Evolutionary conservation across 2,329 filamentous ascomycete species (phyloP), one percentile per base, ranked within the genome.

Genomic region (Bipolaris zeicola): DNA sequence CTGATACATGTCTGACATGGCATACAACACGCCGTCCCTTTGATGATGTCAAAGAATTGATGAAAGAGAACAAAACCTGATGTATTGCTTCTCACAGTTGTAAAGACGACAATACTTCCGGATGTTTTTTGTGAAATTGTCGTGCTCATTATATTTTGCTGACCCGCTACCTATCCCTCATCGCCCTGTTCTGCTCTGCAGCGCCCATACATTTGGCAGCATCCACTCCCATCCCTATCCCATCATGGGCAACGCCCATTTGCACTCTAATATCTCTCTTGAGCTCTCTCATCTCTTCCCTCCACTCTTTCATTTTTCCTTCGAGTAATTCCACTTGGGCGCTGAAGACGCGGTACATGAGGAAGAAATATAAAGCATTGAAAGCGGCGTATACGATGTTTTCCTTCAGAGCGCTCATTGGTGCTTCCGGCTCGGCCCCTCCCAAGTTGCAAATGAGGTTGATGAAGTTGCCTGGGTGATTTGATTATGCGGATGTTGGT

Each of bases 341-440:
- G 37, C 36, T 50, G 24, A 50, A 50, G 6, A 50, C n/a, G 18
- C 47, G 47, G 10, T 50, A 50, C 24, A 50, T 16, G 18, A 50
- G n/a, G 16, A 50, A 33, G 18, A 50, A 50, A 28, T 18, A 50
- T 11, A 50, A 10, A 20, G 37, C 47, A 6, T 50, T 50, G 26
- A 50, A 41, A 6, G 8, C 16, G 10, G 47, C 47, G 26, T 24
- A 41, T 4, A 34, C 16, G 4, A 41, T 16, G 6, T 18, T 33
- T 33, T 44, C 42, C 6, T 20, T 31, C 11, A 42, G 8, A 10
- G 31, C 5, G 42, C 28, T 14, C 16, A 28, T 33, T 31, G 16
- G 3, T 20, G 8, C 11, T 5, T 38, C 5, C 16, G 7, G 3
- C 4, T 20, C 7, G 3, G n/a, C 16, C 11, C 3, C 11, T 38